Percentiles rank a stretch among this genome's conserved stretches.
These are phyloP conservation scores for Kalmusia sp. DNA, from an alignment of 2,329 filamentous ascomycete species.

Conservation along the genomic window DNA sequence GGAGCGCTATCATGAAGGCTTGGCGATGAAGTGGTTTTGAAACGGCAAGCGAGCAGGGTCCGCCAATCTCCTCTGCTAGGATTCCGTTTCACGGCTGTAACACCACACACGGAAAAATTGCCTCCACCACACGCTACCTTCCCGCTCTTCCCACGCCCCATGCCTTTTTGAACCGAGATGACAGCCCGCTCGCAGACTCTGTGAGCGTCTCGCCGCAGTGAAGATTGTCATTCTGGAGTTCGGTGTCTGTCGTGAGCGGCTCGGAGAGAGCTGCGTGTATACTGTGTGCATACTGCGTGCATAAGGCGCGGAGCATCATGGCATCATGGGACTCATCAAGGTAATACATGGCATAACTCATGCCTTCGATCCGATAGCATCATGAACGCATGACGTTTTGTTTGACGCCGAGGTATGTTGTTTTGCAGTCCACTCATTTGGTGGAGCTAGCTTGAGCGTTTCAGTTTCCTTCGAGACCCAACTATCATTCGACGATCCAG, in stretches of 20 bases:
- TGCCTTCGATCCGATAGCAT: not conserved
- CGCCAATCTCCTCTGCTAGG: not conserved
- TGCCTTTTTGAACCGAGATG: conserved; percentile 1
- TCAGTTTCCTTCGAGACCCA: not conserved
- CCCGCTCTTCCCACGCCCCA: not conserved
- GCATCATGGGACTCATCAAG: not conserved
- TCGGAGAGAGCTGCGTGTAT: not conserved
- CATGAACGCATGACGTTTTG: conserved; percentile 6
- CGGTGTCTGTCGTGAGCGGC: not conserved
- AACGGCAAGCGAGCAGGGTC: conserved; percentile 3
- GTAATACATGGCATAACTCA: not conserved
- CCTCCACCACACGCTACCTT: not conserved
- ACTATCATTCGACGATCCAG: conserved; percentile 5
- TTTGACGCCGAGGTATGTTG: conserved; percentile 5
- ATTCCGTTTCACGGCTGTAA: conserved; percentile 7
- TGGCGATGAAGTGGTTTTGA: not conserved
- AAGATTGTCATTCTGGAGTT: not conserved
- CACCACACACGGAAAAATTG: conserved; percentile 8
- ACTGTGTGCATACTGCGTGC: not conserved
- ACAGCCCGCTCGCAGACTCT: not conserved
- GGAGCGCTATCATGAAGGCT: not conserved
- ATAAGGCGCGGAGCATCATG: not conserved
- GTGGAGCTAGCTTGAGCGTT: not conserved
- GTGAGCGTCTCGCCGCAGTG: conserved; percentile 2
- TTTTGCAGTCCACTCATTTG: not conserved